Evolutionary conservation across 1,284 basidiomycete species (phyloP).

Genomic region (Trichosporon sp.): DNA sequence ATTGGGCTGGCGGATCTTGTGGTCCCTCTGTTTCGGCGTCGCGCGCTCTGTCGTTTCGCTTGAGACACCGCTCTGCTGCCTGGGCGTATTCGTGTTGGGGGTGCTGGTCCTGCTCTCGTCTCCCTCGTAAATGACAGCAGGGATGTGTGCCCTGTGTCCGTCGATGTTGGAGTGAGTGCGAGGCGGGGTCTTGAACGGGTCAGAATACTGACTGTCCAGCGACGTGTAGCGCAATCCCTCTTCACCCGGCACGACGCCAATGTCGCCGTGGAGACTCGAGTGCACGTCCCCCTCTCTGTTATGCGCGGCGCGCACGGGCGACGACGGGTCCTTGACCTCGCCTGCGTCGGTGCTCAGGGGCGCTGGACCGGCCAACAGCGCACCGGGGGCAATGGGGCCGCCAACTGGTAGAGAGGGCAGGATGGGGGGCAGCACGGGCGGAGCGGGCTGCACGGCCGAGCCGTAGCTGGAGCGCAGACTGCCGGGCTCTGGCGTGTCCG

Average conservation of each 20-base stretch:
- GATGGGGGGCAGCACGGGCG: background rate
- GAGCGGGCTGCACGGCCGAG: background rate
- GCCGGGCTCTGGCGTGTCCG: background rate
- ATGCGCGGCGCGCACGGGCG: background rate
- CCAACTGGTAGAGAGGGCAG: background rate
- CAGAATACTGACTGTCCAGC: background rate
- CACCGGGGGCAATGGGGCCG: background rate
- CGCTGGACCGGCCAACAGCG: background rate
- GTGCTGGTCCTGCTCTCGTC: background rate
- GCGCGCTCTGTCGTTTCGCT: too few relatives aligned
- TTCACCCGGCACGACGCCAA: background rate
- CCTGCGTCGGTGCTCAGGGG: background rate
- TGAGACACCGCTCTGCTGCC: background rate
- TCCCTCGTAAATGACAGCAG: background rate
- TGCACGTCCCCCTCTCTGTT: background rate
- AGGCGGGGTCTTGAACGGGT: constrained; percentile 4
- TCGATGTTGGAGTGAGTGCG: background rate
- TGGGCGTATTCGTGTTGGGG: background rate
- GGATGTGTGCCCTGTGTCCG: background rate
- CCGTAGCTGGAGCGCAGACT: constrained; percentile 4
- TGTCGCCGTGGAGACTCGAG: background rate
- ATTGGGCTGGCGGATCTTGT: too few relatives aligned
- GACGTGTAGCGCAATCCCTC: background rate
- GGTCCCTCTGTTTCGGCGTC: too few relatives aligned
- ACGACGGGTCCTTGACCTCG: background rate